Base-by-base conservation (phyloP, 1,284 basidiomycete species). In the Anthracocystis panici-leucophaei region DNA sequence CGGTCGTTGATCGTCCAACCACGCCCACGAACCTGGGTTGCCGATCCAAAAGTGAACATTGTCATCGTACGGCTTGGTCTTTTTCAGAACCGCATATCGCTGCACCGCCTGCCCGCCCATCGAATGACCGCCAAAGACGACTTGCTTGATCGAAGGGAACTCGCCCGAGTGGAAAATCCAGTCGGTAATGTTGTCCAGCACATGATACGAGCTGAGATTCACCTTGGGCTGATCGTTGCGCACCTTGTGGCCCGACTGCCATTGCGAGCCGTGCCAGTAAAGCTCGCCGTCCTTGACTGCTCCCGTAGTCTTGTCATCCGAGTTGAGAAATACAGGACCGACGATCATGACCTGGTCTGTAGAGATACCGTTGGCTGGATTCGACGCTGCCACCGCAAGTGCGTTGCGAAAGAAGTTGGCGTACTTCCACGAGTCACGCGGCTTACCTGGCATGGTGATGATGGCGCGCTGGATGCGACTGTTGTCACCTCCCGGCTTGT, bases 341-440 rank as follows among this genome's bases (percentile, higher is more conserved):
- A 82, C 29, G 40, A 83, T 81, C 27, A 82, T 16, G 23, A 80
- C 76, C 29, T 70, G 74, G 35, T 66, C 63, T 1, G 66, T 25
- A 14, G 68, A 42, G 20, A 71, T 57, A 5, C 65, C 58, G 51
- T 73, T 61, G 46, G 69, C 49, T 0, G 53, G 23, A 35, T 77
- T 80, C 20, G 56, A 67, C 3, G 74, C 73, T 12, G 72, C 77
- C 12, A 75, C 75, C 21, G 48, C 41, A 5, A 76, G 65, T 1
- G 75, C 80, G 40, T 82, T 82, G 25, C 64, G 57, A 14, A 80
- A 65, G 1, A 82, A 56, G 52, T 78, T 81, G 50, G 74, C 78
- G 51, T 82, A 82, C 61, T 82, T 82, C 81, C 81, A 82, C 35
- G 78, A 63, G 44, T 82, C 81, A 41, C 81, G 68, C 5, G 81